A percentile compares a stretch with the other conserved stretches of the same genome.
phyloP scores from a whole-genome alignment of 192 early-diverging fungal genomes.

The Gaertneriomyces sp. region DNA sequence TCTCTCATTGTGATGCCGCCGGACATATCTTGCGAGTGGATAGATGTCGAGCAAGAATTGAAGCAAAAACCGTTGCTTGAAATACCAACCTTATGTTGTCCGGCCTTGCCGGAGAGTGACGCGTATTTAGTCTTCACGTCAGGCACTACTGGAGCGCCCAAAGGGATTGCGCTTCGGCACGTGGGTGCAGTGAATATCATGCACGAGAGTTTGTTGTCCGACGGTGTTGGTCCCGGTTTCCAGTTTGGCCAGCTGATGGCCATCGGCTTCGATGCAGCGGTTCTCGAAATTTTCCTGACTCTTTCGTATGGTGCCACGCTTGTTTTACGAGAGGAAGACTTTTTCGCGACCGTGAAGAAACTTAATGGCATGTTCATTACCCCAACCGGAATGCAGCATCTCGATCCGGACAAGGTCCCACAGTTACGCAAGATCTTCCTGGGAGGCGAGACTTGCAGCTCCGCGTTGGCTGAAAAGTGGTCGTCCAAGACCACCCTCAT shows the following conservation, averaged over 20 bases:
- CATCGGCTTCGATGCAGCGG: constrained; percentile 9
- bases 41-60: constrained; percentile 8
- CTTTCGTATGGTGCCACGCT: constrained; percentile 18
- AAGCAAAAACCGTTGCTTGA: not conserved
- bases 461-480: constrained; percentile 18
- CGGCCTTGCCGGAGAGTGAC: not conserved
- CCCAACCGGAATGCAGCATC: not conserved
- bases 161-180: constrained; percentile 23
- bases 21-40: not conserved
- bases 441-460: constrained; percentile 11
- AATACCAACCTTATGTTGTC: not conserved
- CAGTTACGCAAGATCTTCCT: not conserved
- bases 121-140: constrained; percentile 22
- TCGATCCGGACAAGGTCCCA: constrained; percentile 2
- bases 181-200: not conserved
- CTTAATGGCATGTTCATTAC: not conserved
- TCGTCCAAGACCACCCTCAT: too few relatives aligned
- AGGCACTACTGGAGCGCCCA: constrained; percentile 18
- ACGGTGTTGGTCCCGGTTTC: not conserved
- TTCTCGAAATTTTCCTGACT: constrained; percentile 17
- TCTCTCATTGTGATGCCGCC: not conserved
- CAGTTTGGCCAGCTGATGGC: not conserved
- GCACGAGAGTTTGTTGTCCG: not conserved
- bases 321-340: not conserved
- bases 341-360: not conserved